phyloP scores from a whole-genome alignment of 805 yeast genomes.

The Metschnikowia colocasiae region DNA sequence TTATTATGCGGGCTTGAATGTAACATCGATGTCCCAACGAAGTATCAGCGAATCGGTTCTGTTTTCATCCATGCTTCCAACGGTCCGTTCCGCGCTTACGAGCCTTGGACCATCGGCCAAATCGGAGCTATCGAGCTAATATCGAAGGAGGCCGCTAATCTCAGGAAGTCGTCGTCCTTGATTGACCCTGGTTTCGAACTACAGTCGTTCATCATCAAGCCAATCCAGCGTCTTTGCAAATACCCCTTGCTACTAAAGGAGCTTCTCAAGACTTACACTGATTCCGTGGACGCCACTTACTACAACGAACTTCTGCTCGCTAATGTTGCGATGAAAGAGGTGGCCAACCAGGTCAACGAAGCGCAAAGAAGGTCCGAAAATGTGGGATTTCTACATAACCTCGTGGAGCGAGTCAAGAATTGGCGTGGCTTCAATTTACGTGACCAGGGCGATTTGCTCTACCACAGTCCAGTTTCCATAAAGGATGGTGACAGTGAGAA shows the following conservation, averaged over 20 bases:
- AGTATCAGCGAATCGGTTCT: slow-evolving; percentile 83
- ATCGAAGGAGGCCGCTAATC: slow-evolving; percentile 53
- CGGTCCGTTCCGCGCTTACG: slow-evolving; percentile 81
- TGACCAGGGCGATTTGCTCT: slow-evolving; percentile 81
- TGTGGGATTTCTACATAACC: slow-evolving; percentile 60
- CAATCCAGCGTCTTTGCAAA: slow-evolving; percentile 93
- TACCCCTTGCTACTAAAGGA: slow-evolving; percentile 83
- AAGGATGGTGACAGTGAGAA: slow-evolving; percentile 70
- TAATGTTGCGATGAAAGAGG: slow-evolving; percentile 68
- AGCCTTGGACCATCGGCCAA: slow-evolving; percentile 92
- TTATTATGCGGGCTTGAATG: slow-evolving; percentile 86
- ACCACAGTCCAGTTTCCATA: slow-evolving; percentile 67
- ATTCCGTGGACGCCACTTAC: slow-evolving; percentile 20
- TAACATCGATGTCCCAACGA: slow-evolving; percentile 69
- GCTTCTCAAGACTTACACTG: slow-evolving; percentile 56
- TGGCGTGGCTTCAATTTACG: slow-evolving; percentile 87
- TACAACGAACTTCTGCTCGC: slow-evolving; percentile 72
- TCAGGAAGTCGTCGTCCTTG: slow-evolving; percentile 51
- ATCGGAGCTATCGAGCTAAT: slow-evolving; percentile 82
- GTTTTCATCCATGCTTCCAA: slow-evolving; percentile 77
- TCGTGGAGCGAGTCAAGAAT: slow-evolving; percentile 72
- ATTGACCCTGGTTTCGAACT: slow-evolving; percentile 85
- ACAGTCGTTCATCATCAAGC: slow-evolving; percentile 85
- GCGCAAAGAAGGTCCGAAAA: slow-evolving; percentile 92
- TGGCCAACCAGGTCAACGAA: slow-evolving; percentile 86